Percentiles rank a stretch among this genome's conserved stretches.
Evolutionary conservation across 441 rosid species (phyloP).

Genomic region (Corymbia citriodora): DNA sequence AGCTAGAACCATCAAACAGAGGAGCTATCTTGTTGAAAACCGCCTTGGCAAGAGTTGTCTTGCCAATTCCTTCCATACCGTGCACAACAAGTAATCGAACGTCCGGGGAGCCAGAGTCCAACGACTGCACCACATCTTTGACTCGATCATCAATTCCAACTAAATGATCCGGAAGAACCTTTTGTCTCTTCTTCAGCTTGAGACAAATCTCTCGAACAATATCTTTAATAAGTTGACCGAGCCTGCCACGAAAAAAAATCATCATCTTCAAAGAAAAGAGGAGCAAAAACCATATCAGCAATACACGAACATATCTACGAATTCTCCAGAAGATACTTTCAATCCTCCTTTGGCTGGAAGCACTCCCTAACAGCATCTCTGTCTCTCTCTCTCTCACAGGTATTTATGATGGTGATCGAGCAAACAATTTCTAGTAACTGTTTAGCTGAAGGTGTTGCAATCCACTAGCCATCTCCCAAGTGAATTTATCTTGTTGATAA

Average conservation of each 20-base stretch:
- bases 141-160: not conserved
- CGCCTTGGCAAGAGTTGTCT: not conserved
- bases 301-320: not conserved
- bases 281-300: not conserved
- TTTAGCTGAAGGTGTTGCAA: not conserved
- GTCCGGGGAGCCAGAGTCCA: not conserved
- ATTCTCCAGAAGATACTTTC: not conserved
- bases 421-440: too few relatives aligned
- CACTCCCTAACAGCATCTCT: not conserved
- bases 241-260: not conserved
- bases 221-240: not conserved
- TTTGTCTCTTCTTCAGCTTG: not conserved
- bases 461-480: not conserved
- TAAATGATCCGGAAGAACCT: not conserved
- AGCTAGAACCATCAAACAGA: not conserved
- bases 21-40: not conserved
- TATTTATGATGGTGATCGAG: not conserved
- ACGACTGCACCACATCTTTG: not conserved
- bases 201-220: not conserved
- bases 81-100: not conserved
- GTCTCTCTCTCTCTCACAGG: not conserved
- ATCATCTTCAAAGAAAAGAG: not conserved
- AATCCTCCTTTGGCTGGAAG: not conserved
- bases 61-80: not conserved
- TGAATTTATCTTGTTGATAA: not conserved